Conservation (phyloP, 179 eudicot genomes). For the Camellia oleifera region DNA sequence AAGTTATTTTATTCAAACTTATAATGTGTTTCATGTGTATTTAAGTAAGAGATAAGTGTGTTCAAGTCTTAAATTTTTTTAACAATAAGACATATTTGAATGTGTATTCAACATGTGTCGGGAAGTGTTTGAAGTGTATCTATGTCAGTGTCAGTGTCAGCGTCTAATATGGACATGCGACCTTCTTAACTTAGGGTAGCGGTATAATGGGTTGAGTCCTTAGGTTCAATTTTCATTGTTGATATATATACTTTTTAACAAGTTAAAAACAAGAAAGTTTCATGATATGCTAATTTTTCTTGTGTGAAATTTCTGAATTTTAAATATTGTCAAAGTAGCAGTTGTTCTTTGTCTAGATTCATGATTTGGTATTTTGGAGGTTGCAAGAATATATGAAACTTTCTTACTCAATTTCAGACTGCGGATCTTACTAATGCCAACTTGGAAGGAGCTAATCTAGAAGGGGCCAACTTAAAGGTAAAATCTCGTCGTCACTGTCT, state of each 20-base stretch:
- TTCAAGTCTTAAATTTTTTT: no score
- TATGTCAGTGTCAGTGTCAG: no score
- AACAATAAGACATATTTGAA: no score
- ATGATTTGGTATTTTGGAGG: conserved; percentile 4
- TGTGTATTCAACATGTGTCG: no score
- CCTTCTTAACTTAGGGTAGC: no score
- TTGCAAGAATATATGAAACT: not conserved
- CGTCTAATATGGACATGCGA: no score
- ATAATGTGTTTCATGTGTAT: no score
- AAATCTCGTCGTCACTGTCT: not conserved
- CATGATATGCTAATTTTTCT: not conserved
- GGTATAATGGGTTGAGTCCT: not conserved
- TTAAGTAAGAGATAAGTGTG: no score
- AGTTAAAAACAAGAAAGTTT: not conserved
- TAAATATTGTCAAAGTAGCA: not conserved
- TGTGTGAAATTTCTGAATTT: not conserved
- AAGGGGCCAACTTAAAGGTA: conserved; percentile 97
- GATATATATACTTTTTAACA: not conserved
- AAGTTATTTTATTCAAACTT: no score
- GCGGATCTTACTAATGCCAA: conserved; percentile 96
- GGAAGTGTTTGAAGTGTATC: no score
- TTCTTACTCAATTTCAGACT: conserved; percentile 35
- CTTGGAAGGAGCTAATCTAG: conserved; percentile 91
- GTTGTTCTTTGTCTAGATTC: conserved; percentile 5
- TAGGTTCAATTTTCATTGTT: not conserved